A percentile compares a stretch with the other conserved stretches of the same genome.
These are phyloP conservation scores for Gaeumannomyces tritici DNA, from an alignment of 2,329 filamentous ascomycete genomes.

Conservation along the genomic window DNA sequence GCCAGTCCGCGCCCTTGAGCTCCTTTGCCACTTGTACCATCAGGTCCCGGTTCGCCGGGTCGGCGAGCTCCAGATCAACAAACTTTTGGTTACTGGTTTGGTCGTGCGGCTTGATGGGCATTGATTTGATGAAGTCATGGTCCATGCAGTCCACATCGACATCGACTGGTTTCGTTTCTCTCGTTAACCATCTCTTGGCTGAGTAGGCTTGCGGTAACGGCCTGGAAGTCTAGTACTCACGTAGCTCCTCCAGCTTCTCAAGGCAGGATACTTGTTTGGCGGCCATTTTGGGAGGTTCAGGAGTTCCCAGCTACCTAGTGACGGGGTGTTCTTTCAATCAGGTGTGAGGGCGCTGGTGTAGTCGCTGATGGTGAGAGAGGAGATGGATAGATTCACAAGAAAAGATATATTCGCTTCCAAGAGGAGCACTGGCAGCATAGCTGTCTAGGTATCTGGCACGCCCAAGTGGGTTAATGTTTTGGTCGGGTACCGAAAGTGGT, in stretches of 20 bases:
- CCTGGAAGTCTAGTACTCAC: constrained; percentile 17
- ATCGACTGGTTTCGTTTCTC: constrained; percentile 24
- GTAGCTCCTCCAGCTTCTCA: constrained; percentile 30
- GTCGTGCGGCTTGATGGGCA: constrained; percentile 34
- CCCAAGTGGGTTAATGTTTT: not conserved
- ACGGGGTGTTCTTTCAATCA: no score
- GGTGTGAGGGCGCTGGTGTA: no score
- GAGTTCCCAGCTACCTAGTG: no score
- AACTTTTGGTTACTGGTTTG: constrained; percentile 40
- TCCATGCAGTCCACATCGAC: constrained; percentile 44
- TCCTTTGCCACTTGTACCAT: constrained; percentile 30
- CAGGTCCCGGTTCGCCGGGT: constrained; percentile 31
- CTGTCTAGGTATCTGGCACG: not conserved
- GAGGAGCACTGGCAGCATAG: not conserved
- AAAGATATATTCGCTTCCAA: not conserved
- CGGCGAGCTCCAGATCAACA: constrained; percentile 35
- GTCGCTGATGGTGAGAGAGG: no score
- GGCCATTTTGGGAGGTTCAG: not conserved
- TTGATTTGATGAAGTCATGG: constrained; percentile 33
- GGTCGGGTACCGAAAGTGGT: not conserved
- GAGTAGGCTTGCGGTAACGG: rapidly evolving
- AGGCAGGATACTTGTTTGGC: constrained; percentile 23
- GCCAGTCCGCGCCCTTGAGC: constrained; percentile 33
- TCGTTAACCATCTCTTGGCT: not conserved
- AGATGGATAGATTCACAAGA: not conserved